These are phyloP conservation scores for Aspergillus sclerotiicarbonarius DNA, from an alignment of 495 filamentous ascomycete species.

Conservation along the genomic window DNA sequence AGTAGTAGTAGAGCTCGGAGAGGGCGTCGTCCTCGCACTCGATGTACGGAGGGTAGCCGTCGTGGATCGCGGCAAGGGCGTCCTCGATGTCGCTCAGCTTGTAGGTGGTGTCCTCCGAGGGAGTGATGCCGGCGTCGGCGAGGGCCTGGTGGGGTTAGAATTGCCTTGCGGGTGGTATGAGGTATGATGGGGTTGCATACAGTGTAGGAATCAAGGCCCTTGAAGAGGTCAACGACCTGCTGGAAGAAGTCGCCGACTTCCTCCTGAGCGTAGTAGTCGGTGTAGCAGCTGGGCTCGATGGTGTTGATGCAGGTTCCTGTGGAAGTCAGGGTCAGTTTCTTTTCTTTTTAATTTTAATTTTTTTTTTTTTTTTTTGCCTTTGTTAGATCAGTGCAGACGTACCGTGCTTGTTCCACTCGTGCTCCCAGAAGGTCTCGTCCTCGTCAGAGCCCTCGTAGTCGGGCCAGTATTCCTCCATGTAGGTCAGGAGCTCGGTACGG, in stretches of 20 bases:
- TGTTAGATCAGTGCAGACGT: background rate
- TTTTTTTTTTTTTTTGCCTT: no score
- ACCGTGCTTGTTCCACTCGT: slow-evolving; percentile 81
- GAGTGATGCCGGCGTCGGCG: slow-evolving; percentile 60
- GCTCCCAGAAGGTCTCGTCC: slow-evolving; percentile 69
- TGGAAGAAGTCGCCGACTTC: slow-evolving; percentile 61
- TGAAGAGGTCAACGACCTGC: slow-evolving; percentile 58
- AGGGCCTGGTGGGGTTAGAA: slow-evolving; percentile 45
- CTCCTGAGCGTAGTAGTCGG: slow-evolving; percentile 54
- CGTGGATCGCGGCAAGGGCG: slow-evolving; percentile 56
- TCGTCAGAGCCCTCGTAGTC: slow-evolving; percentile 47
- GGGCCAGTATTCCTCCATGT: slow-evolving; percentile 75
- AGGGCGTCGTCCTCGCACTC: slow-evolving; percentile 58
- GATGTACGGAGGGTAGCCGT: slow-evolving; percentile 58
- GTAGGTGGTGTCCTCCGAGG: slow-evolving; percentile 60
- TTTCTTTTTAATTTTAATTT: no score
- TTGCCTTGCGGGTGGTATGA: background rate
- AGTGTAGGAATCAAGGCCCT: slow-evolving; percentile 56
- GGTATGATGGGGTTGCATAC: background rate
- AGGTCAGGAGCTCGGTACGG: slow-evolving; percentile 56
- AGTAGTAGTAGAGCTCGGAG: slow-evolving; percentile 74
- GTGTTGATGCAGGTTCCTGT: slow-evolving; percentile 54
- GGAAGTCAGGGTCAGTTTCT: background rate
- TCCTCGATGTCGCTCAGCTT: slow-evolving; percentile 55
- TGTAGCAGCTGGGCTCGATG: slow-evolving; percentile 72